Percentiles rank a stretch among this genome's conserved stretches.
Evolutionary conservation across 1,284 basidiomycete species (phyloP).

Genomic region (Ustilago vetiveriae): DNA sequence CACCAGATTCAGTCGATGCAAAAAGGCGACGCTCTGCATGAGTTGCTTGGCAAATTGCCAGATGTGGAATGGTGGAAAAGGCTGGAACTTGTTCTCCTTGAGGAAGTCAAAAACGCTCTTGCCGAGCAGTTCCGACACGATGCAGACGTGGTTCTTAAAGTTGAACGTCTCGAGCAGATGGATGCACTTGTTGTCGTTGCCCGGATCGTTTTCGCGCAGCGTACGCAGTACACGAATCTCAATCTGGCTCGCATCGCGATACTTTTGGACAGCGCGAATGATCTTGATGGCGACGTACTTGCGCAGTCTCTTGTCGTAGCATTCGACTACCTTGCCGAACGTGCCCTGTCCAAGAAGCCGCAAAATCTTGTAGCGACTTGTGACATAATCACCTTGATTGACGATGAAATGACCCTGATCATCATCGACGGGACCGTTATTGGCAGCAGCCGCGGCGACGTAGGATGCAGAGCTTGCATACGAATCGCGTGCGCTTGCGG

Average conservation of each 20-base stretch:
- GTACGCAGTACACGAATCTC: conserved; percentile 94
- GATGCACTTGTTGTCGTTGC: conserved; percentile 94
- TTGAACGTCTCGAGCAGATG: conserved; percentile 95
- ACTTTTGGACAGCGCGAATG: conserved; percentile 72
- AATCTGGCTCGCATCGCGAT: conserved; percentile 97
- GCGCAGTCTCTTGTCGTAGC: conserved; percentile 76
- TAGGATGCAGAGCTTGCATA: conserved; percentile 48
- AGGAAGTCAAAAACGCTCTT: conserved; percentile 99
- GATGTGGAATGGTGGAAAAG: conserved; percentile 94
- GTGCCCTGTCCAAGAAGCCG: conserved; percentile 94
- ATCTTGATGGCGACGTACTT: conserved; percentile 96
- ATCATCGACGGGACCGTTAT: conserved; percentile 63
- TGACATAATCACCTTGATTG: conserved; percentile 62
- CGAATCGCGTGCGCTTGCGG: conserved; percentile 41
- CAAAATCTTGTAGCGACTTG: conserved; percentile 74
- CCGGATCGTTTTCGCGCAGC: conserved; percentile 87
- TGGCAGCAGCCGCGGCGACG: conserved; percentile 33
- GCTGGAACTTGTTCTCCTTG: conserved; percentile 95
- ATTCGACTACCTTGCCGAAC: conserved; percentile 98
- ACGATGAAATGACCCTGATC: conserved; percentile 69
- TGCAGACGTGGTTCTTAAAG: conserved; percentile 95
- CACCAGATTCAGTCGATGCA: conserved; percentile 89
- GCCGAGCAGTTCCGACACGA: conserved; percentile 94
- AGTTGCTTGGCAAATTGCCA: conserved; percentile 94
- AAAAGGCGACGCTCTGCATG: conserved; percentile 89